These are phyloP conservation scores for Microstegium vimineum DNA, from an alignment of 176 grass and related monocot genomes.

Conservation along the genomic window DNA sequence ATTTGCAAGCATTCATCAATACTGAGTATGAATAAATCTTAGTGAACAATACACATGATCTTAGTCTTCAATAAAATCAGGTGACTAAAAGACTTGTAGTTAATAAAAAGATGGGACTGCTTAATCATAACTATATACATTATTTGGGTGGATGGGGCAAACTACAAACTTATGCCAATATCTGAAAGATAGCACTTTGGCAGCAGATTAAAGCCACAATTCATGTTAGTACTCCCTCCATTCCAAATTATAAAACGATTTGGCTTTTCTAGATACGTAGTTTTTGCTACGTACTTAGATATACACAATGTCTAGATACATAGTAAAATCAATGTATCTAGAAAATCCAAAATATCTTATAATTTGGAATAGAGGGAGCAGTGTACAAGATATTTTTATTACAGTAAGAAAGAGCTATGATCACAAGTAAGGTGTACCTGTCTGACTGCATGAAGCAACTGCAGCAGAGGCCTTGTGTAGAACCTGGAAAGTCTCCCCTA, in stretches of 20 bases:
- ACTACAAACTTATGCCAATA: background rate
- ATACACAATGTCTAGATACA: too few species aligned
- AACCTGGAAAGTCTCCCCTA: constrained; percentile 41
- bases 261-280: too few species aligned
- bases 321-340: too few species aligned
- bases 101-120: background rate
- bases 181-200: background rate
- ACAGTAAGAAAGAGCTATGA: constrained; percentile 9
- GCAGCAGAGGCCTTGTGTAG: constrained; percentile 6
- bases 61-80: background rate
- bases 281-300: too few species aligned
- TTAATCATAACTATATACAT: background rate
- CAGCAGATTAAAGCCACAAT: background rate
- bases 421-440: constrained; percentile 26
- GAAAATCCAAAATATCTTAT: too few species aligned
- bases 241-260: too few species aligned
- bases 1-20: background rate
- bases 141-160: background rate
- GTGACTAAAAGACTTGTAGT: background rate
- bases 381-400: background rate
- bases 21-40: background rate
- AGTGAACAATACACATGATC: background rate
- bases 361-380: background rate
- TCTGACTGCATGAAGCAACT: constrained; percentile 19
- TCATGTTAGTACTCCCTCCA: too few species aligned